A percentile compares a stretch with the other conserved stretches of the same genome.
These are phyloP conservation scores for Ogataea glucozyma DNA, from an alignment of 805 yeast species.

Conservation along the genomic window DNA sequence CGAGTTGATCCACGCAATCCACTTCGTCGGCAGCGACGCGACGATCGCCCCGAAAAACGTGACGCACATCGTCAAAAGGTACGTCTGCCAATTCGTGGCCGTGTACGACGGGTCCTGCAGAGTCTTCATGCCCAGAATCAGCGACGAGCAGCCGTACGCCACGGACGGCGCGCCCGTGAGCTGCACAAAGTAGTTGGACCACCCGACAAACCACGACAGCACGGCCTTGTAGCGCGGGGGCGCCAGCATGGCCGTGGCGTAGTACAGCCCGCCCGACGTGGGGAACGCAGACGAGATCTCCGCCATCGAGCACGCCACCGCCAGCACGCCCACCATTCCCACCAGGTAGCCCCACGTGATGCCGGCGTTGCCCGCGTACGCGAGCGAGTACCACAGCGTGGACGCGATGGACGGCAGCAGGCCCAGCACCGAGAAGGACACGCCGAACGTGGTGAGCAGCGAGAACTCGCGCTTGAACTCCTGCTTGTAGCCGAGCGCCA, in stretches of 20 bases:
- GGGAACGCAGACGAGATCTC: conserved; percentile 66
- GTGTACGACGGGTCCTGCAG: conserved; percentile 41
- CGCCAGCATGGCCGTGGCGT: conserved; percentile 62
- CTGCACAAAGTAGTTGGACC: conserved; percentile 65
- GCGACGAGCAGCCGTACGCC: conserved; percentile 54
- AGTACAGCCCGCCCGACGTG: conserved; percentile 66
- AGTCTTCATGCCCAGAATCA: conserved; percentile 54
- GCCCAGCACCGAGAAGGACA: conserved; percentile 63
- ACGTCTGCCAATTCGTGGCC: conserved; percentile 50
- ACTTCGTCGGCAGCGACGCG: conserved; percentile 53
- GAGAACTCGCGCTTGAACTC: conserved; percentile 64
- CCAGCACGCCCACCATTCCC: conserved; percentile 54
- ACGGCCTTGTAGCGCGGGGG: conserved; percentile 54
- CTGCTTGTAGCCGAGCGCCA: conserved; percentile 61
- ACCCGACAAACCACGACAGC: conserved; percentile 61
- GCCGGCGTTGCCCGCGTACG: conserved; percentile 62
- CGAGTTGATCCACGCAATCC: conserved; percentile 53
- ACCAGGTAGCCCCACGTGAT: conserved; percentile 61
- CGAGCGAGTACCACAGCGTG: conserved; percentile 56
- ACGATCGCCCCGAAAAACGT: conserved; percentile 48
- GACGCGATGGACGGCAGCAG: conserved; percentile 66
- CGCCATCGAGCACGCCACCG: conserved; percentile 61
- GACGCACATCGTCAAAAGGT: conserved; percentile 50
- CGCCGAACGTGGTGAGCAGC: conserved; percentile 57
- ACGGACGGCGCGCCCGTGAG: conserved; percentile 63